A percentile compares a stretch with the other conserved stretches of the same genome.
Evolutionary conservation across 1,139 yeast genomes (phyloP).

Genomic region (Arxiozyma heterogenica): DNA sequence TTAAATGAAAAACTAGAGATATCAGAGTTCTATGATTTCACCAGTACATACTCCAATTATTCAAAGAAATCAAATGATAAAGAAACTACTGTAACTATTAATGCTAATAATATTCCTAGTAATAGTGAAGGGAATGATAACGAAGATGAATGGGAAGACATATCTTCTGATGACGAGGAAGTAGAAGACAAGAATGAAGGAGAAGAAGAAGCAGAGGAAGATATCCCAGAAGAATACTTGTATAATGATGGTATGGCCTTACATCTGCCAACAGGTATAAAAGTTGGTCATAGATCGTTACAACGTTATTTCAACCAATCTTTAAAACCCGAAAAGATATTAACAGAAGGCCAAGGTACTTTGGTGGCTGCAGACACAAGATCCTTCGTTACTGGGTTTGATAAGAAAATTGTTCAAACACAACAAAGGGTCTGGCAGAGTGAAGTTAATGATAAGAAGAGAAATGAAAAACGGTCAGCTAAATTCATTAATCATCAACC

Average conservation of each 20-base stretch:
- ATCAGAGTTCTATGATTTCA: slow-evolving; percentile 84
- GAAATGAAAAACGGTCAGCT: slow-evolving; percentile 67
- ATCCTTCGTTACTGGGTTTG: slow-evolving; percentile 47
- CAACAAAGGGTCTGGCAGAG: slow-evolving; percentile 74
- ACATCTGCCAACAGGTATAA: slow-evolving; percentile 76
- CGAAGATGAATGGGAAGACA: slow-evolving; percentile 36
- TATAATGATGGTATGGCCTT: slow-evolving; percentile 67
- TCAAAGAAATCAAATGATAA: slow-evolving; percentile 27
- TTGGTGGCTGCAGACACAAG: slow-evolving; percentile 88
- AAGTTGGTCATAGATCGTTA: slow-evolving; percentile 83
- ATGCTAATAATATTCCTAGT: slow-evolving; percentile 5
- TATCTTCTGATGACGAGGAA: slow-evolving; percentile 28
- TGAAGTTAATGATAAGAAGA: slow-evolving; percentile 57
- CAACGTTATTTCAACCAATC: slow-evolving; percentile 81
- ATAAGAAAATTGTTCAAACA: slow-evolving; percentile 46
- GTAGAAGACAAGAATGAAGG: slow-evolving; percentile 34
- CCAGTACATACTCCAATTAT: slow-evolving; percentile 43
- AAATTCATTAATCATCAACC: slow-evolving; percentile 82
- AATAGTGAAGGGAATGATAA: slow-evolving; percentile 31
- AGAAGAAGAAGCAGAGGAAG: slow-evolving; percentile 42
- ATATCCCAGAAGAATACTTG: slow-evolving; percentile 37
- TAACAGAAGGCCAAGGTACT: slow-evolving; percentile 88
- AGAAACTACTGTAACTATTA: background rate
- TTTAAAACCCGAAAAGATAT: slow-evolving; percentile 61
- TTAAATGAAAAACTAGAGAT: slow-evolving; percentile 82